A percentile compares a stretch with the other conserved stretches of the same genome.
Evolutionary conservation across 164 flowering plant species (phyloP).

Genomic region (Magnolia changhungtana): DNA sequence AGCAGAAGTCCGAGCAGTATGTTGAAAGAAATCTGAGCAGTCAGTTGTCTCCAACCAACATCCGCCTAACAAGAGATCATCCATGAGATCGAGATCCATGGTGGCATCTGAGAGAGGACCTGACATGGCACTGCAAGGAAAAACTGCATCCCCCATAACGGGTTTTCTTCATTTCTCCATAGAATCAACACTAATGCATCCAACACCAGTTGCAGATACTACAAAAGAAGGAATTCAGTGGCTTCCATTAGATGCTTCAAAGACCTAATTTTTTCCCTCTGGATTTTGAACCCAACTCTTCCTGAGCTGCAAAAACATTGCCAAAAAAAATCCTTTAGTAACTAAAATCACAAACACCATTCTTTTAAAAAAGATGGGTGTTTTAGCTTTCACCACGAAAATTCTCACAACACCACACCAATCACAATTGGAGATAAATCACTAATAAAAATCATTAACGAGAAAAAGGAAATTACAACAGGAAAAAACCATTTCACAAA

Average conservation of each 20-base stretch:
- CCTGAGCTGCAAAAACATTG: too few species aligned
- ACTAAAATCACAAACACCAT: too few species aligned
- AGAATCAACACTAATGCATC: background rate
- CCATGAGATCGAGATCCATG: slow-evolving; percentile 62
- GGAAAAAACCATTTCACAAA: slow-evolving; percentile 2
- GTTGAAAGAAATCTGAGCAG: slow-evolving; percentile 50
- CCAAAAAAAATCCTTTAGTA: too few species aligned
- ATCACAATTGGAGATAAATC: background rate
- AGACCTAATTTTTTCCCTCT: background rate
- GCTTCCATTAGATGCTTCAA: background rate
- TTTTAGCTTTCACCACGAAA: background rate
- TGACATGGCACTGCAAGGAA: slow-evolving; percentile 32
- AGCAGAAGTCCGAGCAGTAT: slow-evolving; percentile 30
- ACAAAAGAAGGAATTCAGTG: background rate
- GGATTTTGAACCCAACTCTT: background rate
- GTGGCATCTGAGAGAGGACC: slow-evolving; percentile 30
- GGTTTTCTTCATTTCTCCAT: slow-evolving; percentile 18
- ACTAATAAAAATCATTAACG: background rate
- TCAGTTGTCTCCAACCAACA: slow-evolving; percentile 68
- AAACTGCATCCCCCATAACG: slow-evolving; percentile 49
- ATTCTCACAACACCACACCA: background rate
- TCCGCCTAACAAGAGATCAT: slow-evolving; percentile 62
- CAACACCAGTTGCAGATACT: background rate
- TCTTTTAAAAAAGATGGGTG: background rate
- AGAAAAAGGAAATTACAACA: background rate